Base-by-base conservation (phyloP, 2,329 filamentous ascomycete species). In the Neonectria sp. region DNA sequence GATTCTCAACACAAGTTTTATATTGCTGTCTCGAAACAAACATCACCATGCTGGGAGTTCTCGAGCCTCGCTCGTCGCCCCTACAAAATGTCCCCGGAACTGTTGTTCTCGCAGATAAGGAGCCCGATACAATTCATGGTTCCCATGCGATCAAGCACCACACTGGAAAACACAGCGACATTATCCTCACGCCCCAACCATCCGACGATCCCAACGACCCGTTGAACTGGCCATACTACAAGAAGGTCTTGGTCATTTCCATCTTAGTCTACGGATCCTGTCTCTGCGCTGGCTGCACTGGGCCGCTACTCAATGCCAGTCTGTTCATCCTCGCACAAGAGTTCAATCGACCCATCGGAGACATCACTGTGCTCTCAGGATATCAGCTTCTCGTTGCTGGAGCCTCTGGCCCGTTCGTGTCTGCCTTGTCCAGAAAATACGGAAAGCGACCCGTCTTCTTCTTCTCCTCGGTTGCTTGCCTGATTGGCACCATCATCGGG, bases 301-400 rank as follows among this genome's bases (percentile, higher is more conserved):
- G 52, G 17, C 52, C 52, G 3, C 8, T 55, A 15, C 52, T 55
- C 31, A 55, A 55, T n/a, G 52, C 52, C n/a, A 40, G 31, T 17
- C 7, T 55, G 35, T 37, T 40, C 17, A 17, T 40, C 17, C 52
- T 55, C 13, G 8, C 33, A 2, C n/a, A 25, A 25, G 25, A 40
- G 4, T 55, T 55, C 31, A 40, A 55, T 9, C 31, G 31, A n/a
- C n/a, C 52, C n/a, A 37, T 55, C 15, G 33, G 31, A 37, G 31
- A 55, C 31, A 40, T 55, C 11, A 55, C 52, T 13, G n/a, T 25
- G 7, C 31, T 55, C n/a, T 37, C 52, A 2, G 52, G 52, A 8
- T 55, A 55, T 40, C 52, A 55, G n/a, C 52, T 55, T 13, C 52
- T 55, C 17, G 52, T 55, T 6, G 52, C 33, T 8, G 52, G 52